Evolutionary conservation across 1,139 yeast species (phyloP).

Genomic region (Yamadazyma atmosphaerica): DNA sequence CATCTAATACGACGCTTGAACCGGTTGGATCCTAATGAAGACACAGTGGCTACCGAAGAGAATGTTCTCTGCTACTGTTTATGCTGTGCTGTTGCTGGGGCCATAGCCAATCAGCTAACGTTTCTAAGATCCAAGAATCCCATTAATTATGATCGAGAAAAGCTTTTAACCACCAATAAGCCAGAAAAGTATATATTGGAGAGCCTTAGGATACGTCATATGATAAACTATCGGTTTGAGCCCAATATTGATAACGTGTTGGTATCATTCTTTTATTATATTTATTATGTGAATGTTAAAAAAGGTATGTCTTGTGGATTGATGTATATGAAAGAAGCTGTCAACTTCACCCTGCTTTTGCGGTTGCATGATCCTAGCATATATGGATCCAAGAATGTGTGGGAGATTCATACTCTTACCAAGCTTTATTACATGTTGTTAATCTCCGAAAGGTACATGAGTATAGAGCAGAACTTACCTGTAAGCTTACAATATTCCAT

Average conservation of each 20-base stretch:
- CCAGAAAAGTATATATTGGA: conserved; percentile 24
- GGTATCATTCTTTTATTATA: conserved; percentile 36
- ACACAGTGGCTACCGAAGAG: conserved; percentile 11
- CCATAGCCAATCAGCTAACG: conserved; percentile 29
- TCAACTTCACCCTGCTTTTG: conserved; percentile 34
- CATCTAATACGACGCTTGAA: conserved; percentile 19
- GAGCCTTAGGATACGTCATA: conserved; percentile 26
- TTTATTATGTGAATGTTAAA: conserved; percentile 30
- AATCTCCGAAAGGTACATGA: conserved; percentile 36
- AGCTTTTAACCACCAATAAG: conserved; percentile 16
- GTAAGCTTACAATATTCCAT: conserved; percentile 31
- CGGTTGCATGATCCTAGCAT: conserved; percentile 29
- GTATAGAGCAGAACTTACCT: conserved; percentile 37
- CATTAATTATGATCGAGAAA: conserved; percentile 14
- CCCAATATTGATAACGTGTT: conserved; percentile 30
- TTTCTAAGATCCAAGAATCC: conserved; percentile 23
- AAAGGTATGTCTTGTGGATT: conserved; percentile 28
- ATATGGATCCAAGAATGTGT: conserved; percentile 21
- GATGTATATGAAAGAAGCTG: conserved; percentile 36
- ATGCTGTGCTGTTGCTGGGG: conserved; percentile 34
- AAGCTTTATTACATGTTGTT: conserved; percentile 34
- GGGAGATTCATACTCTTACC: conserved; percentile 30
- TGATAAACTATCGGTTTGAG: conserved; percentile 22
- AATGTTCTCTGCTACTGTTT: conserved; percentile 27
- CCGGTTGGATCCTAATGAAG: conserved; percentile 9